Percentiles rank a stretch among this genome's conserved stretches.
phyloP scores from a whole-genome alignment of 345 rosid genomes.

The Heritiera littoralis region DNA sequence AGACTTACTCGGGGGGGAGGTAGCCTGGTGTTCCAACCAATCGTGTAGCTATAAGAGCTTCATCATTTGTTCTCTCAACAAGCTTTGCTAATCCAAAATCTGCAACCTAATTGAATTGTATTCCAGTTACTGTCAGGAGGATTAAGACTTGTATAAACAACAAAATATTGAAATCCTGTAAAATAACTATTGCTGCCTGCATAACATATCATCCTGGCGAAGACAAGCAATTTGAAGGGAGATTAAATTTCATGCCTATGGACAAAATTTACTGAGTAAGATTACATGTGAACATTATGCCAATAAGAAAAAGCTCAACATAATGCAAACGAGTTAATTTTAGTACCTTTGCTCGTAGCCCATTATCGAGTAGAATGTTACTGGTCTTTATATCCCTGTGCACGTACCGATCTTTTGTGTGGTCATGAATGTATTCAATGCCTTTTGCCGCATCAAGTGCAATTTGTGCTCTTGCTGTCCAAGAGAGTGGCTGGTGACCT shows the following conservation, averaged over 20 bases:
- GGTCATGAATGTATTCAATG: conserved; percentile 69
- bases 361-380: conserved; percentile 61
- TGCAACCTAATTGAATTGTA: conserved; percentile 43
- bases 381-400: conserved; percentile 67
- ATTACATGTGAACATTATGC: too few relatives aligned
- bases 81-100: conserved; percentile 75
- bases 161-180: neutral
- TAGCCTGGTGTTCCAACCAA: conserved; percentile 76
- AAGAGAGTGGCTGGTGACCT: conserved; percentile 62
- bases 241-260: neutral
- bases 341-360: conserved; percentile 62
- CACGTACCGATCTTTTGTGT: conserved; percentile 62
- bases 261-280: too few relatives aligned
- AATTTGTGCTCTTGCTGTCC: conserved; percentile 65
- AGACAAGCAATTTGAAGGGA: neutral
- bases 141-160: neutral
- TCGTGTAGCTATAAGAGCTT: conserved; percentile 55
- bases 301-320: neutral
- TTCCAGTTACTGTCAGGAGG: neutral
- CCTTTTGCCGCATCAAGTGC: conserved; percentile 69
- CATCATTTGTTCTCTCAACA: conserved; percentile 51
- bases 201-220: neutral
- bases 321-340: neutral
- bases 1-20: conserved; percentile 63
- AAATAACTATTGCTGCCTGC: neutral